Conservation (phyloP, 306 rosid genomes). For the Cicer yamashitae region DNA sequence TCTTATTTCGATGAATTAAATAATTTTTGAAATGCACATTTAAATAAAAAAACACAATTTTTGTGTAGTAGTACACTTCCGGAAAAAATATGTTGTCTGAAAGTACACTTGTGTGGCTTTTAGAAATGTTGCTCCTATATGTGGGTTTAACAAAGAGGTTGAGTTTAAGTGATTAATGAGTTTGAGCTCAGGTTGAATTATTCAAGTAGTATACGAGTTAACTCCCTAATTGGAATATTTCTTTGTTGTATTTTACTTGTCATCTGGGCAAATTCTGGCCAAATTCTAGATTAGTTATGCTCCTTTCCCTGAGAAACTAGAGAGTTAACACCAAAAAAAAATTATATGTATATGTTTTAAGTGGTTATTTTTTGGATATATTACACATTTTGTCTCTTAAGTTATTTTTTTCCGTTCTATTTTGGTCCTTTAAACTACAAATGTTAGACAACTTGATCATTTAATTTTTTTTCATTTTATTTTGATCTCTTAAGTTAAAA, state of each 20-base stretch:
- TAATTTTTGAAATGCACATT: no score
- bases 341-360: not conserved
- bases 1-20: not conserved
- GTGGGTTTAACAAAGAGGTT: not conserved
- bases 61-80: no score
- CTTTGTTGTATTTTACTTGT: not conserved
- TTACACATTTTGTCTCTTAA: no score
- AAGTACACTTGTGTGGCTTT: no score
- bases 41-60: no score
- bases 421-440: no score
- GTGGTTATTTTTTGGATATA: not conserved
- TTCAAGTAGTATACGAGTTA: not conserved
- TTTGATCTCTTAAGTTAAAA: no score
- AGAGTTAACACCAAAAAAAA: not conserved
- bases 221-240: not conserved
- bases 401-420: no score
- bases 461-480: no score
- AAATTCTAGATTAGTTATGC: not conserved
- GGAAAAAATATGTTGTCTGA: no score
- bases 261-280: not conserved
- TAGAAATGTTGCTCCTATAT: no score
- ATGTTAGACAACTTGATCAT: no score
- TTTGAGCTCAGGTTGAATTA: not conserved
- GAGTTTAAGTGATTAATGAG: not conserved
- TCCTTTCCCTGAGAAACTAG: not conserved